These are phyloP conservation scores for Sarcocystis neurona DNA, from an alignment of 169 alveolate genomes.

Conservation along the genomic window DNA sequence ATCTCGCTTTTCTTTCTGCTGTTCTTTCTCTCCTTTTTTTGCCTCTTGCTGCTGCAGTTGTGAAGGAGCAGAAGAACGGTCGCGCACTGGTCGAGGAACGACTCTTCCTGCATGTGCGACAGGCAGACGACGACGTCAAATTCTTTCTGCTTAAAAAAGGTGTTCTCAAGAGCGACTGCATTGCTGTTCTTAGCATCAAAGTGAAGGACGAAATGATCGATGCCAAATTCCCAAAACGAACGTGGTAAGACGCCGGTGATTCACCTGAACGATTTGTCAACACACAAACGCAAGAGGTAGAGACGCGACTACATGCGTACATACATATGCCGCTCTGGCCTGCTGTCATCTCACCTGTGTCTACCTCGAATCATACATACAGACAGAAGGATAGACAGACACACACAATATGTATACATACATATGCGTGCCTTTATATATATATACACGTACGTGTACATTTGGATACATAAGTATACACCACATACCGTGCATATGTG, in stretches of 20 bases:
- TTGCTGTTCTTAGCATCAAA: neutral
- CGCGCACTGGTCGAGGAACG: conserved; percentile 43
- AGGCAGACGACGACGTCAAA: conserved; percentile 20
- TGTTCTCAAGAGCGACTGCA: neutral
- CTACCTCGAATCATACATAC: neutral
- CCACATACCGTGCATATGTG: too few relatives aligned
- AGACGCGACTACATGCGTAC: neutral
- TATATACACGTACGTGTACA: neutral
- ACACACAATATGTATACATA: neutral
- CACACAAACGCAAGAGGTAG: neutral
- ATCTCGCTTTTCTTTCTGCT: too few relatives aligned
- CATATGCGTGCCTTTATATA: neutral
- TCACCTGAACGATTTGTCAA: neutral
- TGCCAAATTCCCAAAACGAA: conserved; percentile 31
- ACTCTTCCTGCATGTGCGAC: conserved; percentile 45
- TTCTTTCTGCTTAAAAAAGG: conserved; percentile 24
- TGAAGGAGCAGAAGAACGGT: neutral
- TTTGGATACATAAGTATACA: too few relatives aligned
- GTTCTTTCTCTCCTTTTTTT: neutral
- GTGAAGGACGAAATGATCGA: conserved; percentile 48
- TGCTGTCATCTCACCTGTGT: too few relatives aligned
- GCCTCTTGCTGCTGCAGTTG: neutral
- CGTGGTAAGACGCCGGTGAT: conserved; percentile 29
- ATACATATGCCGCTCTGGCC: too few relatives aligned
- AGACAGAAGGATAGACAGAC: too few relatives aligned